Conservation (phyloP, 768 basidiomycete genomes). For the Tylopilus felleus region DNA sequence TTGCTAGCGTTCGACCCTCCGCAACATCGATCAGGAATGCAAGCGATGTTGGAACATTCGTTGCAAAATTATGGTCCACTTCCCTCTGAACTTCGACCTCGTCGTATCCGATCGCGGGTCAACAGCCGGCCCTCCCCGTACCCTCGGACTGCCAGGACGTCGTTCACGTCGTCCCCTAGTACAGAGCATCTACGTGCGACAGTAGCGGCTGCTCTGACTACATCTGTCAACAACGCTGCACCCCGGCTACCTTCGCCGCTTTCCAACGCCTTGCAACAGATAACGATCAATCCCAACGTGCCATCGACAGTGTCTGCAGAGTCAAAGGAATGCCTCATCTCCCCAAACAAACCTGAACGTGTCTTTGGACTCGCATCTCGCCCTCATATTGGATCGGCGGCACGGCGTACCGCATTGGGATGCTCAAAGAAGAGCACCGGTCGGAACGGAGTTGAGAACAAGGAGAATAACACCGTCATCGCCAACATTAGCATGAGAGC, state of each 20-base stretch:
- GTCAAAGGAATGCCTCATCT: conserved; percentile 33
- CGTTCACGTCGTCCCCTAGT: conserved; percentile 35
- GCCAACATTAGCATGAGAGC: conserved; percentile 4
- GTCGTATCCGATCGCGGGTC: conserved; percentile 61
- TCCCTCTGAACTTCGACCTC: conserved; percentile 66
- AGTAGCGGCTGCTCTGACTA: conserved; percentile 17
- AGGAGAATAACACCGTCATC: conserved; percentile 43
- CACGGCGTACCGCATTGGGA: conserved; percentile 55
- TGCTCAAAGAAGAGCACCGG: conserved; percentile 61
- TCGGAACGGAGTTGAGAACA: conserved; percentile 50
- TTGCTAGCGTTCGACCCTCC: conserved; percentile 68
- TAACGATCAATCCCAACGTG: conserved; percentile 42
- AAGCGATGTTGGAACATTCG: conserved; percentile 69
- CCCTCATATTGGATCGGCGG: conserved; percentile 52
- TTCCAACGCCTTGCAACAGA: conserved; percentile 39
- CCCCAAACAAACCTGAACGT: conserved; percentile 30
- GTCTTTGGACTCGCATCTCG: conserved; percentile 33
- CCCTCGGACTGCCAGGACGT: conserved; percentile 49
- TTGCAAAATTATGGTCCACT: conserved; percentile 68
- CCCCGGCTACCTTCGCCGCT: conserved; percentile 18
- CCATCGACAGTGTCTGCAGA: conserved; percentile 22
- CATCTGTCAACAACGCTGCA: conserved; percentile 14
- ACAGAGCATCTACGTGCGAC: conserved; percentile 37
- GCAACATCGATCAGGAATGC: conserved; percentile 60
- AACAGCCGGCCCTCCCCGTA: conserved; percentile 74